Conservation (phyloP, 768 basidiomycete genomes). For the Gelatoporia subvermispora region DNA sequence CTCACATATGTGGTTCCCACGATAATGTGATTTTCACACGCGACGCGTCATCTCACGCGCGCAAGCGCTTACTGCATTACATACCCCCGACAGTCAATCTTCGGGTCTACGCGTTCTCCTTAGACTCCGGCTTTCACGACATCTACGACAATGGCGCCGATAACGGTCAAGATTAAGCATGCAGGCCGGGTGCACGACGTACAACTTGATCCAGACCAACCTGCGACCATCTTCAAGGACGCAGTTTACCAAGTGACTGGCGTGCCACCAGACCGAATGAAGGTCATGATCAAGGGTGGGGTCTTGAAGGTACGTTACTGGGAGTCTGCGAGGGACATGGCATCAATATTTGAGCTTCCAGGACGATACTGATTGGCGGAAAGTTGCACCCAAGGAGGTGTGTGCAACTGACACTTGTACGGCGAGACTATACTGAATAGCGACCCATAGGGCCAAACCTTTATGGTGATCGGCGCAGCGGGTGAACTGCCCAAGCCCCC, state of each 20-base stretch:
- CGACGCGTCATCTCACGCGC: too few relatives aligned
- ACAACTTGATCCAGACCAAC: slow-evolving; percentile 65
- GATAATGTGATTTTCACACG: too few relatives aligned
- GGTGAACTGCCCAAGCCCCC: slow-evolving; percentile 91
- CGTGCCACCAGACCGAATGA: slow-evolving; percentile 89
- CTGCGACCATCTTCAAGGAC: slow-evolving; percentile 76
- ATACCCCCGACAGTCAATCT: not conserved
- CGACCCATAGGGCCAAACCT: slow-evolving; percentile 66
- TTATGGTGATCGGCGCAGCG: slow-evolving; percentile 91
- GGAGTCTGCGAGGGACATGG: not conserved
- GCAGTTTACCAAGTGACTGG: slow-evolving; percentile 77
- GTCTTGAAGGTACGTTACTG: slow-evolving; percentile 67
- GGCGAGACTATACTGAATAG: too few relatives aligned
- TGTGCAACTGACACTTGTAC: slow-evolving; percentile 19
- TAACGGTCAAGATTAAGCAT: slow-evolving; percentile 85
- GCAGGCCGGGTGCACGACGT: slow-evolving; percentile 75
- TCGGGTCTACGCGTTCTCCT: slow-evolving; percentile 1
- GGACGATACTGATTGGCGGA: slow-evolving; percentile 87
- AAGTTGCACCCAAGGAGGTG: slow-evolving; percentile 78
- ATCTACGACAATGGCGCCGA: slow-evolving; percentile 52
- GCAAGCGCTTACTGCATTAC: too few relatives aligned
- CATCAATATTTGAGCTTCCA: slow-evolving; percentile 22
- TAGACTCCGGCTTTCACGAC: slow-evolving; percentile 25
- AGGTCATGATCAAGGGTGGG: slow-evolving; percentile 93
- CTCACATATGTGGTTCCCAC: too few relatives aligned